Percentiles rank a stretch among this genome's conserved stretches.
phyloP scores from a whole-genome alignment of 495 filamentous ascomycete genomes.

The Elasticomyces elasticus region DNA sequence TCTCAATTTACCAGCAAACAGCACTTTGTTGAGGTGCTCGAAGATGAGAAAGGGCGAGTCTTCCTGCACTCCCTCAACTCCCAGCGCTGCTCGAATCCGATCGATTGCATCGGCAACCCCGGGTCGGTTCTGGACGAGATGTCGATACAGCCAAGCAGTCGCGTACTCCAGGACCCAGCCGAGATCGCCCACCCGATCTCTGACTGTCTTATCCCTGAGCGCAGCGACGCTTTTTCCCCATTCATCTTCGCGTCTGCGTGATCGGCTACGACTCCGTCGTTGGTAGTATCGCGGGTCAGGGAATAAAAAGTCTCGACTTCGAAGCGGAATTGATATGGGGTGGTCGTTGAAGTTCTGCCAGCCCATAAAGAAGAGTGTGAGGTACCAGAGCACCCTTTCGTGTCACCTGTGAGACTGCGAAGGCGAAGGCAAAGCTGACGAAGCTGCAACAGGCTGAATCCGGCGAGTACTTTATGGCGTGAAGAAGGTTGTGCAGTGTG shows the following conservation, averaged over 20 bases:
- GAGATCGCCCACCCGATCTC: conserved; percentile 9
- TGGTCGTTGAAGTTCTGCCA: background rate
- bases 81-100: background rate
- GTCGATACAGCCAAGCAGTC: conserved; percentile 14
- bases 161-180: conserved; percentile 19
- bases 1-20: conserved; percentile 11
- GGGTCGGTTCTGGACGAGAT: conserved; percentile 5
- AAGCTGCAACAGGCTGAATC: background rate
- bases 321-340: conserved; percentile 5
- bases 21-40: conserved; percentile 8
- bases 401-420: background rate
- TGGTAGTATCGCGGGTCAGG: too few species aligned
- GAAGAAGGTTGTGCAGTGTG: background rate
- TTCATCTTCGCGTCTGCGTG: background rate
- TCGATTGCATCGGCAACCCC: conserved; percentile 16
- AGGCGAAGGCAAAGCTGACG: background rate
- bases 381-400: background rate
- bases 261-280: background rate
- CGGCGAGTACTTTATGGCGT: background rate
- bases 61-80: background rate
- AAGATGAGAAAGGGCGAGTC: conserved; percentile 16
- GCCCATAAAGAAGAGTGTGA: background rate
- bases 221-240: background rate
- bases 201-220: background rate
- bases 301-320: too few species aligned